Conservation (phyloP, 768 basidiomycete species). For the Lentinula edodes region DNA sequence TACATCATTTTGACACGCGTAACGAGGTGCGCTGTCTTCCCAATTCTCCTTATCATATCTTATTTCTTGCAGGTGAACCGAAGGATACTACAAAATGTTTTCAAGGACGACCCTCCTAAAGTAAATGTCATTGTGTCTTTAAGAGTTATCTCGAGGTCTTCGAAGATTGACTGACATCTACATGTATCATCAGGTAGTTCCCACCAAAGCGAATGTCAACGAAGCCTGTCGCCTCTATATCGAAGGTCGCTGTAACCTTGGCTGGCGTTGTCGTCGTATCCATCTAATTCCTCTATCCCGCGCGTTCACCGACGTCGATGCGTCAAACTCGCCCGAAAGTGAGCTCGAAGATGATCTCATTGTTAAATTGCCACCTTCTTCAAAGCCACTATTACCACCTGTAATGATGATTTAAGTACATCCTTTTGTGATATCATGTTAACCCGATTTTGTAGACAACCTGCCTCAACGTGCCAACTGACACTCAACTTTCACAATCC, state of each 20-base stretch:
- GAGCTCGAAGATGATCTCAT: not conserved
- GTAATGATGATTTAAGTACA: not conserved
- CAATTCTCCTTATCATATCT: not conserved
- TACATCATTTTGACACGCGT: not conserved
- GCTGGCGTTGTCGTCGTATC: not conserved
- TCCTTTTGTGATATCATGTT: not conserved
- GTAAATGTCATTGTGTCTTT: not conserved
- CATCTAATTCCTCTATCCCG: not conserved
- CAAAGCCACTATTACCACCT: not conserved
- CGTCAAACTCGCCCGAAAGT: not conserved
- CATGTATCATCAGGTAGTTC: not conserved
- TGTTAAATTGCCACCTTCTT: not conserved
- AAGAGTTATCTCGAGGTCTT: not conserved
- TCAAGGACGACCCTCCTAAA: not conserved
- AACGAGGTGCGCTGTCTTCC: not conserved
- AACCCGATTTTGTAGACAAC: not conserved
- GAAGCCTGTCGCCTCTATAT: not conserved
- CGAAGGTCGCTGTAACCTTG: not conserved
- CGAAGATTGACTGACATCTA: not conserved
- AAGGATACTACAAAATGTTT: not conserved
- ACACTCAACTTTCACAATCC: not conserved
- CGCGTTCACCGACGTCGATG: not conserved
- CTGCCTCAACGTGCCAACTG: not conserved
- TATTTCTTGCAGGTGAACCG: not conserved
- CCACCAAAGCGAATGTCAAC: not conserved